Percentiles rank a stretch among this genome's conserved stretches.
phyloP scores from a whole-genome alignment of 2,329 filamentous ascomycete genomes.

The Penicillium sclerotigenum region DNA sequence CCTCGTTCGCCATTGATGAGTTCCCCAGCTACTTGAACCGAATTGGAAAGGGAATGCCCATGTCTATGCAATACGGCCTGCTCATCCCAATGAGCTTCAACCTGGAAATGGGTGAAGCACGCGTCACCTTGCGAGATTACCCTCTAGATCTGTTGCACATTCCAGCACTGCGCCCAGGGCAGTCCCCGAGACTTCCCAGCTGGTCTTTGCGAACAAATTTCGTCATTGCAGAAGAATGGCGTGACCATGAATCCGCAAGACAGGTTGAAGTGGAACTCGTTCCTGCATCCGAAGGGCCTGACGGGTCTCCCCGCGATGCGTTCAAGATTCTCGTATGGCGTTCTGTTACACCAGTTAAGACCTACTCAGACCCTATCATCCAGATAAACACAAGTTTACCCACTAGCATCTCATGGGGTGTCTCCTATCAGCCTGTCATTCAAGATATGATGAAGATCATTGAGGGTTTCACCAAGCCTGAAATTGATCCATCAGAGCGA shows the following conservation, averaged over 20 bases:
- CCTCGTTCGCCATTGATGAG: constrained; percentile 79
- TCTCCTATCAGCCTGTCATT: constrained; percentile 94
- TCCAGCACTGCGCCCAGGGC: constrained; percentile 72
- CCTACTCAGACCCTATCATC: constrained; percentile 86
- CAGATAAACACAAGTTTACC: constrained; percentile 91
- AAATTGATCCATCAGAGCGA: constrained; percentile 85
- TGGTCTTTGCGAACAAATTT: constrained; percentile 86
- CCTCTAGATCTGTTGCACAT: constrained; percentile 89
- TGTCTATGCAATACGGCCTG: constrained; percentile 84
- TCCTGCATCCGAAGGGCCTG: constrained; percentile 61
- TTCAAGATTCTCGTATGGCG: constrained; percentile 84
- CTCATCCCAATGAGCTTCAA: constrained; percentile 86
- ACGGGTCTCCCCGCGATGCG: constrained; percentile 57
- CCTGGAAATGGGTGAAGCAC: constrained; percentile 84
- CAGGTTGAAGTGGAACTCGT: constrained; percentile 81
- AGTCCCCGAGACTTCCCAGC: constrained; percentile 75
- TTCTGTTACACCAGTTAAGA: constrained; percentile 92
- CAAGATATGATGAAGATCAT: constrained; percentile 99
- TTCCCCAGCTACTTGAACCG: constrained; percentile 80
- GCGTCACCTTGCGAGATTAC: constrained; percentile 85
- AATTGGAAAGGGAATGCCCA: constrained; percentile 95
- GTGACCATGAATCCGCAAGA: constrained; percentile 74
- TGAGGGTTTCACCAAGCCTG: constrained; percentile 94
- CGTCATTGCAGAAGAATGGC: constrained; percentile 90
- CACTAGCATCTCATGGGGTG: constrained; percentile 93